These are phyloP conservation scores for Babesia caballi DNA, from an alignment of 169 alveolate species.

Conservation along the genomic window DNA sequence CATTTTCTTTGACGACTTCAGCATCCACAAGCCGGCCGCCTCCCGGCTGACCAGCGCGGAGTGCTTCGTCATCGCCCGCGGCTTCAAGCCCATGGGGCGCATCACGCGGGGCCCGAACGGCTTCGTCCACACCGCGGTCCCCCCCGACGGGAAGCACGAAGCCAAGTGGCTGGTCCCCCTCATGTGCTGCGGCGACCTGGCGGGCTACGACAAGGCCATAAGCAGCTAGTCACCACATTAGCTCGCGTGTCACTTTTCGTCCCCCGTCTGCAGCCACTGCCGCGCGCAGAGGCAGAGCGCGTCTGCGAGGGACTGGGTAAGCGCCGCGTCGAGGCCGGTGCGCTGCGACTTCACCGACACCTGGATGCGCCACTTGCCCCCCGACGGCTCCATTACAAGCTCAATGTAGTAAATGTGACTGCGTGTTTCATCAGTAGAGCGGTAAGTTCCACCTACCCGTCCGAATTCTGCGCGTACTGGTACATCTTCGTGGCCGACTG, in stretches of 20 bases:
- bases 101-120: conserved; percentile 33
- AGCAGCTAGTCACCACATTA: background rate
- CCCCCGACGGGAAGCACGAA: conserved; percentile 14
- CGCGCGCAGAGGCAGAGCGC: conserved; percentile 19
- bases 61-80: conserved; percentile 83
- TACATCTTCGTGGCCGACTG: conserved; percentile 33
- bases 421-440: background rate
- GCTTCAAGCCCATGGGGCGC: conserved; percentile 65
- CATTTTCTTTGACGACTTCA: conserved; percentile 77
- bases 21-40: conserved; percentile 85
- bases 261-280: conserved; percentile 23
- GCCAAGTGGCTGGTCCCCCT: conserved; percentile 17
- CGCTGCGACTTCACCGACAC: conserved; percentile 38
- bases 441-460: conserved; percentile 20
- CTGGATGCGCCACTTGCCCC: conserved; percentile 26
- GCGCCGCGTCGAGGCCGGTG: background rate
- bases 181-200: conserved; percentile 45
- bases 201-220: conserved; percentile 24
- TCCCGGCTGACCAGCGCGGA: conserved; percentile 85
- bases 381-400: conserved; percentile 14
- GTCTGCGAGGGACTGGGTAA: conserved; percentile 38
- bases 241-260: background rate
- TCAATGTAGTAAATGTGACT: conserved; percentile 57
- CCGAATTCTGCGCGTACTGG: conserved; percentile 45
- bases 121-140: background rate